Evolutionary conservation across 768 basidiomycete species (phyloP), one percentile per base, ranked within the genome.

Genomic region (Tricholomella constricta): DNA sequence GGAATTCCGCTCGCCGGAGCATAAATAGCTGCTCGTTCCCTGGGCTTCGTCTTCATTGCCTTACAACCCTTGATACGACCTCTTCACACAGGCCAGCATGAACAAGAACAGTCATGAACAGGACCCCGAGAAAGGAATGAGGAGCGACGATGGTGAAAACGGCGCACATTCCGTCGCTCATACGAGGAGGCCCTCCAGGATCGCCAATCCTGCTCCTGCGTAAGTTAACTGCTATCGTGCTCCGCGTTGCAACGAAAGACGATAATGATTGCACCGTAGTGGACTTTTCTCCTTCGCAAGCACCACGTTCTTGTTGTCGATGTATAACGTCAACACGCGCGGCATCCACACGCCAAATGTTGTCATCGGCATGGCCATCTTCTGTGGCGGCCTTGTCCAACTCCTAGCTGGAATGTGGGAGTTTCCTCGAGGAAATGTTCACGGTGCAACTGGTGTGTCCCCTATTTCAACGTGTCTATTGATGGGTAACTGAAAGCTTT

Each of bases 341-440:
- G 67, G 71, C 1, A 68, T 89, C 40, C 52, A 67, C 20, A 67
- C 65, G 1, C 79, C 85, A 37, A 88, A 90, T 51, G 78, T 82
- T 26, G 78, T 89, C 47, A 75, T 89, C 40, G 91, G 89, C 26
- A 89, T 92, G 88, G 85, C 87, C 4, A 62, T 89, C 54, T 86
- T 83, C 48, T 62, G 78, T 42, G 90, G 91, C 23, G 91, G 91
- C 42, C 81, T 92, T n/a, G 79, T 75, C 9, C 91, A 94, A 62
- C 74, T 93, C 55, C 62, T 91, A 23, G 90, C 89, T 3, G 91
- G 91, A 40, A 89, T 91, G 83, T 91, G 88, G 89, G 82, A 83
- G 65, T 79, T 82, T 56, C 76, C 80, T 1, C 70, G 78, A 26
- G 83, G 83, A 1, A 86, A 88, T 55, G 72, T 75, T 2, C 88